Conservation (phyloP, 805 yeast genomes). For the Torulaspora microellipsoides region DNA sequence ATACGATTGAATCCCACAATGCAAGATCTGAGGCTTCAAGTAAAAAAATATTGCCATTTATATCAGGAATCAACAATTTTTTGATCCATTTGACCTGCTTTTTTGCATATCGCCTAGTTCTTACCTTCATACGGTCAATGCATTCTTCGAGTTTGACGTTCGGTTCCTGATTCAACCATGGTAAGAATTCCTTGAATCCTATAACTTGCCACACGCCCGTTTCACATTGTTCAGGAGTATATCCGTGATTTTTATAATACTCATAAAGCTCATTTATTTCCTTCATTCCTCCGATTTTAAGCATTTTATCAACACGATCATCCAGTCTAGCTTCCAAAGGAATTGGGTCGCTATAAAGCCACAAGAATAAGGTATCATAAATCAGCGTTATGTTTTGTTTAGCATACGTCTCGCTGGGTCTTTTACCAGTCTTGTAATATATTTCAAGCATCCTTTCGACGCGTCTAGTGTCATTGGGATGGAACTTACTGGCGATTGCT, state of each 20-base stretch:
- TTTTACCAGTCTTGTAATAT: constrained; percentile 57
- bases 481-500: constrained; percentile 69
- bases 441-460: constrained; percentile 79
- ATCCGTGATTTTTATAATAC: constrained; percentile 34
- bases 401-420: constrained; percentile 66
- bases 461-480: constrained; percentile 83
- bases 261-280: constrained; percentile 63
- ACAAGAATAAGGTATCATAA: constrained; percentile 63
- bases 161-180: constrained; percentile 46
- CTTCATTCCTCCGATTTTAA: constrained; percentile 57
- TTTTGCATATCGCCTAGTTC: constrained; percentile 83
- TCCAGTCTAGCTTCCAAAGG: constrained; percentile 63
- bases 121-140: constrained; percentile 69
- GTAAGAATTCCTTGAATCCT: constrained; percentile 86
- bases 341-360: constrained; percentile 71
- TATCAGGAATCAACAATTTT: constrained; percentile 60
- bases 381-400: constrained; percentile 56
- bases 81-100: constrained; percentile 88
- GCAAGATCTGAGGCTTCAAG: constrained; percentile 72
- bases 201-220: constrained; percentile 91
- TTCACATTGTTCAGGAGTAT: constrained; percentile 44
- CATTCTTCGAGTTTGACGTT: constrained; percentile 40
- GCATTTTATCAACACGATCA: constrained; percentile 78
- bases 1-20: constrained; percentile 57
- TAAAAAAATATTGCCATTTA: constrained; percentile 57